phyloP scores from a whole-genome alignment of 2,329 filamentous ascomycete species.

The Penicillium sp. region DNA sequence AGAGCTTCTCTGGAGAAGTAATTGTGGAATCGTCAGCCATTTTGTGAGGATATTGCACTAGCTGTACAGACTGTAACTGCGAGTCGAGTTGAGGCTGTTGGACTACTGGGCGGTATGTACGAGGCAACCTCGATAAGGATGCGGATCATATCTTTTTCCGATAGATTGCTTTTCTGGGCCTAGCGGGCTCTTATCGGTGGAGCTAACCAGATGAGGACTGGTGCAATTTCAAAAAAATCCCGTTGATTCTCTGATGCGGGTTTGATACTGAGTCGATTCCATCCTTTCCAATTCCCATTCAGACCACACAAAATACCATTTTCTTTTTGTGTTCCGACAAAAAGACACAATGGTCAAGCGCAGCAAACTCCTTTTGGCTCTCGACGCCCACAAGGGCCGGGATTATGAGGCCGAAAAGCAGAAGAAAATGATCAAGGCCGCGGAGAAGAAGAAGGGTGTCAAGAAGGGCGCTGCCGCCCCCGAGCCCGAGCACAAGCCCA shows the following conservation, averaged over 20 bases:
- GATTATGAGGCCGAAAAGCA: constrained; percentile 76
- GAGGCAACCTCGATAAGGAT: constrained; percentile 21
- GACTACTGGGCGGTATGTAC: constrained; percentile 1
- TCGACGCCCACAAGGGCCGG: constrained; percentile 56
- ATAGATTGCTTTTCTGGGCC: constrained; percentile 12
- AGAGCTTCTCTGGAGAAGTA: constrained; percentile 18
- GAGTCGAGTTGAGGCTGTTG: neutral
- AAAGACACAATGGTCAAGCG: constrained; percentile 48
- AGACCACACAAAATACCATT: constrained; percentile 9
- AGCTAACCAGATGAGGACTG: constrained; percentile 23
- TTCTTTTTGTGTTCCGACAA: constrained; percentile 7
- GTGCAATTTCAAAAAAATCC: constrained; percentile 35
- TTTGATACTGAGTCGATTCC: constrained; percentile 15
- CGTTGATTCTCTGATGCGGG: constrained; percentile 22
- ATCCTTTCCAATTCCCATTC: constrained; percentile 13
- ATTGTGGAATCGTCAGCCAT: constrained; percentile 25
- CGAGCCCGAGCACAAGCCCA: constrained; percentile 30
- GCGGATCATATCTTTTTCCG: constrained; percentile 27
- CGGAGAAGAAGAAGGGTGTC: constrained; percentile 44
- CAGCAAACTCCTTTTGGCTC: constrained; percentile 56
- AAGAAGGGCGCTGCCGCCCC: constrained; percentile 27
- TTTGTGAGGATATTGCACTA: constrained; percentile 11
- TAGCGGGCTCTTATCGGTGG: constrained; percentile 22
- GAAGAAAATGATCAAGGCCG: constrained; percentile 58
- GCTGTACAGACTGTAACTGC: constrained; percentile 4